Conservation (phyloP, 192 early-diverging fungal species). For the Pecoramyces ruminantium region DNA sequence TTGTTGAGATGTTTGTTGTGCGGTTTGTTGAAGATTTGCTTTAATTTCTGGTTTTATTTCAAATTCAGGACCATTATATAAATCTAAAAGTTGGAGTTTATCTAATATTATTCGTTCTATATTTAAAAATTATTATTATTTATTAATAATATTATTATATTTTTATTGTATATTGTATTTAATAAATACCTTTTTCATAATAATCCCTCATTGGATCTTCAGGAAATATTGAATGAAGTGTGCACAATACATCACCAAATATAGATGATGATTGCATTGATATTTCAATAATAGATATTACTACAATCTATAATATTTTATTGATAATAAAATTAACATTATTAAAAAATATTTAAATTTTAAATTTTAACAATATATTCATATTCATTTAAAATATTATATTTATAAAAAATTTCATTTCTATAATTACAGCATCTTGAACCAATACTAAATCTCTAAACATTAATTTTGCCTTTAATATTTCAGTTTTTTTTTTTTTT, state of each 20-base stretch:
- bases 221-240: conserved; percentile 40
- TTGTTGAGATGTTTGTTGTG: not conserved
- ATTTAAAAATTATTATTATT: not conserved
- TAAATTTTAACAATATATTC: too few relatives aligned
- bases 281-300: conserved; percentile 38
- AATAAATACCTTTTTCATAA: conserved; percentile 14
- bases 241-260: conserved; percentile 17
- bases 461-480: conserved; percentile 26
- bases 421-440: conserved; percentile 30
- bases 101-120: not conserved
- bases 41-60: not conserved
- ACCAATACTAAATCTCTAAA: conserved; percentile 29
- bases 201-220: conserved; percentile 31
- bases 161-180: too few relatives aligned
- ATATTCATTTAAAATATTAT: too few relatives aligned
- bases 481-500: not conserved
- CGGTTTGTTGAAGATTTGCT: too few relatives aligned
- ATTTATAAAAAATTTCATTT: too few relatives aligned
- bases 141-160: too few relatives aligned
- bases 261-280: conserved; percentile 39
- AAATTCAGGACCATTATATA: not conserved
- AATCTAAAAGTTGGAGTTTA: not conserved
- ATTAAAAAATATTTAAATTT: too few relatives aligned
- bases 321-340: too few relatives aligned
- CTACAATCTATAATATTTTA: conserved; percentile 13